Base-by-base conservation (phyloP, 2,329 filamentous ascomycete species). In the Trichoderma guizhouense region DNA sequence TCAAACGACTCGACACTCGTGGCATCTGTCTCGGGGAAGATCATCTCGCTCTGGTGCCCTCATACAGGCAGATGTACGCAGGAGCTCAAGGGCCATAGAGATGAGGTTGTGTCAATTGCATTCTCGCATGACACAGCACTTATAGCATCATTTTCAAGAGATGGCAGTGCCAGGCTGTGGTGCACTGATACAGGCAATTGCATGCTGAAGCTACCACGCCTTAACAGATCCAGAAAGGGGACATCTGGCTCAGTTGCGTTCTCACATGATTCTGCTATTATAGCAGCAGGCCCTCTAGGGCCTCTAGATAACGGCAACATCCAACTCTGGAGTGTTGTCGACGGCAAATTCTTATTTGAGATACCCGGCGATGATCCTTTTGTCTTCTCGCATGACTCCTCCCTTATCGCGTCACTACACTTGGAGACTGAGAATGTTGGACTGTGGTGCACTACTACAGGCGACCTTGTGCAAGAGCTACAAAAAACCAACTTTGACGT, bases 221-320 rank as follows among this genome's bases (percentile, higher is more conserved):
- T n/a, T 5, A 1, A 8, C 7, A 4, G 0, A 39, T 8, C 6
- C 15, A 0, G 36, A 15, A 5, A 6, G 11, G 0, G 15, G 36
- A 2, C 15, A n/a, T 5, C 2, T n/a, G 36, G 15, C 15, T 43
- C 3, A 43, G 3, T 47, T 47, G 43, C n/a, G 4, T 47, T 51
- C 43, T 51, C 43, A 3, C 43, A 51, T 21, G n/a, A 51, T 1
- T 51, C n/a, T n/a, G n/a, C 43, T n/a, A 5, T 51, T 21, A n/a
- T 51, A 51, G 43, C 43, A 21, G 8, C n/a, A 51, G 8, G 43
- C 9, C 4, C 7, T 0, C 43, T 12, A 51, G 8, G 43, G 5
- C 4, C 7, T 0, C 43, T 12, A 5, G n/a, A 21, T 9, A 9
- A 43, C 39, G 0, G 1, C 39, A n/a, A 3, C 1, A 21, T 51